A percentile compares a stretch with the other conserved stretches of the same genome.
Evolutionary conservation across 345 rosid genomes (phyloP).

Genomic region (Gossypium sturtianum): DNA sequence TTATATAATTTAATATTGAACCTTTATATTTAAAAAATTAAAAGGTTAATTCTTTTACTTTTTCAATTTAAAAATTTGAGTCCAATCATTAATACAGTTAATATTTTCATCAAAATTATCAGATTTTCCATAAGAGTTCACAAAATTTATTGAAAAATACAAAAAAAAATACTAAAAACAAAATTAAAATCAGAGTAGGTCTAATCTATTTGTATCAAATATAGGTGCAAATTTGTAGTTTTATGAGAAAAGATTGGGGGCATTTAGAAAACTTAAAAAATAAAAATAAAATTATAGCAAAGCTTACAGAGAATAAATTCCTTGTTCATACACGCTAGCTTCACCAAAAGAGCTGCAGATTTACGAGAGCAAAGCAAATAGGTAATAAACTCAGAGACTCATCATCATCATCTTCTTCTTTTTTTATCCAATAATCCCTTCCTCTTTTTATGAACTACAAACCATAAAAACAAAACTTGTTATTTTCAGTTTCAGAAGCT

Average conservation of each 20-base stretch:
- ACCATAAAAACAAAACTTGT: not conserved
- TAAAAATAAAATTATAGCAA: not conserved
- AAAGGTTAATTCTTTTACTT: too few relatives aligned
- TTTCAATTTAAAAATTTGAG: too few relatives aligned
- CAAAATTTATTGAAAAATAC: too few relatives aligned
- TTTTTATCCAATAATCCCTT: not conserved
- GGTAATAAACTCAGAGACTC: not conserved
- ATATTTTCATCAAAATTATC: too few relatives aligned
- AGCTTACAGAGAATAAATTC: constrained; percentile 13
- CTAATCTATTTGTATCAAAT: too few relatives aligned
- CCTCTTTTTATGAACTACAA: constrained; percentile 5
- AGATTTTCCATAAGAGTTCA: too few relatives aligned
- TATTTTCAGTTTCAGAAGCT: constrained; percentile 6
- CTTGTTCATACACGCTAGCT: constrained; percentile 9
- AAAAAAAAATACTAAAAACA: too few relatives aligned
- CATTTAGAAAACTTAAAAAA: not conserved
- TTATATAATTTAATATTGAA: too few relatives aligned
- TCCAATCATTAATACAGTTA: too few relatives aligned
- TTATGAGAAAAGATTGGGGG: not conserved
- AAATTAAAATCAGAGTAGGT: too few relatives aligned
- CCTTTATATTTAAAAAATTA: too few relatives aligned
- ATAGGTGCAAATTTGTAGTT: not conserved
- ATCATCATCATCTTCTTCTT: not conserved
- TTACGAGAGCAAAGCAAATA: not conserved
- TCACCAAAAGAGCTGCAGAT: constrained; percentile 10